Base-by-base conservation (phyloP, 1,284 basidiomycete species). In the Xanthoconium separans region DNA sequence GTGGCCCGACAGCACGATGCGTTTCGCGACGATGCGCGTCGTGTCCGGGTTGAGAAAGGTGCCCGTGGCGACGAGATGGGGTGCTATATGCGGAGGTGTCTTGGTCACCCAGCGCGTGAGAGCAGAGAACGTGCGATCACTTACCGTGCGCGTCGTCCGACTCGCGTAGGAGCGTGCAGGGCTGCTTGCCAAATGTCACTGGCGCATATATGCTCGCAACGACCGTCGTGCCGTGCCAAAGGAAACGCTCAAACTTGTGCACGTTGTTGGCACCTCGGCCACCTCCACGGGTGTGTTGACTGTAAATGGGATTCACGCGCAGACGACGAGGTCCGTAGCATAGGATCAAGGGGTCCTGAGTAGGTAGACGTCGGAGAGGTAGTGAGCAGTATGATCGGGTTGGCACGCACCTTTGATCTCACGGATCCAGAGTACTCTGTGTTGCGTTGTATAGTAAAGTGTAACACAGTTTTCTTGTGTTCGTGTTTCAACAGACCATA, bases 181-280 rank as follows among this genome's bases (percentile, higher is more conserved):
- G 84, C 61, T 87, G 85, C 58, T 86, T 90, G 29, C 97, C 97
- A 61, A 98, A 98, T 6, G 86, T 81, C 37, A 96, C 86, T 0
- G 96, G 95, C 4, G 89, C 93, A 66, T 93, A 98, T 1, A 88
- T 83, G 3, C 93, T 96, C 1, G 89, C 93, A 18, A 97, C 88
- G 47, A 79, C 82, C 2, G 93, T 93, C 33, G 77, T 75, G 2
- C 92, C 89, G 62, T 91, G 93, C 39, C 90, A 84, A 27, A 99
- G 77, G 74, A 87, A 99, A n/a, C 91, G 83, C 72, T 98, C 94
- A 55, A 92, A 97, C 68, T 98, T 99, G 80, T 99, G 95, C 2
- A 97, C 94, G 62, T 98, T 98, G 77, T 99, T 99, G 40, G 85
- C 78, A 9, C 94, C 93, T 66, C 89, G 92, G 7, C 90, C 91